Evolutionary conservation across 768 basidiomycete genomes (phyloP).

Genomic region (Leccinellum rugosiceps): DNA sequence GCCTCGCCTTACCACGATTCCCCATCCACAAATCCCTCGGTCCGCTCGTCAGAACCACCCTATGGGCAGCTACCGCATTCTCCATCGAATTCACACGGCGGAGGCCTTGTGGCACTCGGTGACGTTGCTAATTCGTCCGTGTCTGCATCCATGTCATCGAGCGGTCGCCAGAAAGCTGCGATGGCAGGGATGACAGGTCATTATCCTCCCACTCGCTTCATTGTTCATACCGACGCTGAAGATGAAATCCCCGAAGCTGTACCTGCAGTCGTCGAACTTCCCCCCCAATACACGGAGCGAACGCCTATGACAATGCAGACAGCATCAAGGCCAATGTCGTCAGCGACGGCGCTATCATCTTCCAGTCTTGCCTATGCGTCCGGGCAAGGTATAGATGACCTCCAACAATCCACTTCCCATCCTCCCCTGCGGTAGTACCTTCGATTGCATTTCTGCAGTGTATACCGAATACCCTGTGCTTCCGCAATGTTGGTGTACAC

Average conservation of each 20-base stretch:
- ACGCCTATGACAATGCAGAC: slow-evolving; percentile 9
- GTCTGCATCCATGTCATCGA: slow-evolving; percentile 34
- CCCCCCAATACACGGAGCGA: slow-evolving; percentile 65
- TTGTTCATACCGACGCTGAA: slow-evolving; percentile 69
- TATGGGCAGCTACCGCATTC: slow-evolving; percentile 11
- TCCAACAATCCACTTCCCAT: slow-evolving; percentile 1
- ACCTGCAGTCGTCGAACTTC: slow-evolving; percentile 65
- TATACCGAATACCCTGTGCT: not conserved
- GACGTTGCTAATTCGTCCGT: slow-evolving; percentile 22
- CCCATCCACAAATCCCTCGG: slow-evolving; percentile 6
- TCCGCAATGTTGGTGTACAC: not conserved
- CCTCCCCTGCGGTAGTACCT: slow-evolving; percentile 11
- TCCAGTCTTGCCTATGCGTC: slow-evolving; percentile 12
- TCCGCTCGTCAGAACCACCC: slow-evolving; percentile 5
- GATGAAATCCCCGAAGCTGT: slow-evolving; percentile 46
- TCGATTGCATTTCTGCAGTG: not conserved
- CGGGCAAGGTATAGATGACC: slow-evolving; percentile 6
- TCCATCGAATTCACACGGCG: slow-evolving; percentile 17
- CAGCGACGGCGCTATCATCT: slow-evolving; percentile 2
- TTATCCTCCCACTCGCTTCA: slow-evolving; percentile 48
- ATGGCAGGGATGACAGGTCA: slow-evolving; percentile 46
- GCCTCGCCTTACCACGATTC: slow-evolving; percentile 3
- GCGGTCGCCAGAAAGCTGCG: slow-evolving; percentile 50
- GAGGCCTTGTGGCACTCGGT: slow-evolving; percentile 17
- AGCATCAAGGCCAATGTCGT: slow-evolving; percentile 16